Base-by-base conservation (phyloP, 228 moss, liverwort and hornwort species). In the Sphagnum fallax region DNA sequence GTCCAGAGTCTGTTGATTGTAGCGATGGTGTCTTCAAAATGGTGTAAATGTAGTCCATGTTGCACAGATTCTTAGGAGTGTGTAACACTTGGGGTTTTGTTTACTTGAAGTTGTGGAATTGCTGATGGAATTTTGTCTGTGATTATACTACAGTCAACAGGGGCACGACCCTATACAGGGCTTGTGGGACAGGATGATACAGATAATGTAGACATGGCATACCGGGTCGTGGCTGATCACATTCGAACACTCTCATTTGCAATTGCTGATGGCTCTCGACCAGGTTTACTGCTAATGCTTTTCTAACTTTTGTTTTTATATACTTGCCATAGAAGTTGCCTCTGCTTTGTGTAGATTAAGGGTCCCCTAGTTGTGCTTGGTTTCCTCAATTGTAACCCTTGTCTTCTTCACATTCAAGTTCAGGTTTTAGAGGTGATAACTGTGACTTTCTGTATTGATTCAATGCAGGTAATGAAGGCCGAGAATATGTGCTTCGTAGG, bases 241-340 rank as follows among this genome's bases (percentile, higher is more conserved):
- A 82, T 84, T 64, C 87, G 87, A 64, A 87, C 87, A 4, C 81
- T 87, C 48, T 84, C 87, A 18, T 84, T 87, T 69, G 87, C 87
- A 53, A 84, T 87, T 71, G 87, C 87, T 5, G 87, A 87, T 75
- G 87, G 87, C 4, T 84, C 87, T 53, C 79, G 81, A 50, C 87
- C 87, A 59, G 84, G 85, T 82, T 81, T 62, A 62, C 5, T 61
- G 47, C 67, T 5, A 52, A 9, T 50, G 10, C 63, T 4, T 63
- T 63, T 63, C 14, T 63, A 63, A n/a, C 16, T 32, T 63, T 63
- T n/a, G 32, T 32, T 2, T 32, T 32, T 32, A 32, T 32, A 32
- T 32, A 32, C 32, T 32, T 32, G 32, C 32, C 32, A 32, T 32
- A 32, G 32, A 32, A 32, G 32, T 32, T 32, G 32, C 32, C 32